These are phyloP conservation scores for Jackrogersella minutella DNA, from an alignment of 495 filamentous ascomycete species.

Conservation along the genomic window DNA sequence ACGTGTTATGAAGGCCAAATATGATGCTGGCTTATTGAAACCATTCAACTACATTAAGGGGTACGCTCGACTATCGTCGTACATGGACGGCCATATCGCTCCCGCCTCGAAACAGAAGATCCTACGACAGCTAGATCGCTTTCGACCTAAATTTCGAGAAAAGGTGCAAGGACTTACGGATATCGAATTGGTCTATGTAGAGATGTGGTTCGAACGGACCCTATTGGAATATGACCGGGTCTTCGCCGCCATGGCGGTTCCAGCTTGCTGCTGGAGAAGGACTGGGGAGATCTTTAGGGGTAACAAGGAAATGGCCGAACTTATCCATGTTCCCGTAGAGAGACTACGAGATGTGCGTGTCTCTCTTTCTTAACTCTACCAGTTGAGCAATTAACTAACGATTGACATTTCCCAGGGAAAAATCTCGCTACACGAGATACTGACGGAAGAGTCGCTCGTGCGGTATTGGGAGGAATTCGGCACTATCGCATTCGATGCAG, in stretches of 20 bases:
- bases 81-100: slow-evolving; percentile 88
- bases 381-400: slow-evolving; percentile 5
- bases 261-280: slow-evolving; percentile 95
- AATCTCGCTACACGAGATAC: slow-evolving; percentile 92
- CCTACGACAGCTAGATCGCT: slow-evolving; percentile 85
- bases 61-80: slow-evolving; percentile 84
- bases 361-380: neutral
- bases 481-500: slow-evolving; percentile 94
- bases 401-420: slow-evolving; percentile 71
- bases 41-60: slow-evolving; percentile 99
- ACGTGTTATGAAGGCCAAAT: slow-evolving; percentile 91
- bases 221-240: slow-evolving; percentile 98
- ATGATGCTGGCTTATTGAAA: slow-evolving; percentile 90
- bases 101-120: slow-evolving; percentile 84
- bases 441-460: slow-evolving; percentile 91
- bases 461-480: slow-evolving; percentile 99
- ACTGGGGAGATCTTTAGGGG: slow-evolving; percentile 98
- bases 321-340: slow-evolving; percentile 93
- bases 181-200: slow-evolving; percentile 89
- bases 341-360: slow-evolving; percentile 83
- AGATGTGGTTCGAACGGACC: slow-evolving; percentile 98
- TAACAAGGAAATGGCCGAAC: slow-evolving; percentile 98
- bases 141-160: slow-evolving; percentile 94
- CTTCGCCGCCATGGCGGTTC: slow-evolving; percentile 98
- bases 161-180: slow-evolving; percentile 90